Evolutionary conservation across 495 filamentous ascomycete species (phyloP), one percentile per base, ranked within the genome.

Genomic region (Opeltia flavorubescens): DNA sequence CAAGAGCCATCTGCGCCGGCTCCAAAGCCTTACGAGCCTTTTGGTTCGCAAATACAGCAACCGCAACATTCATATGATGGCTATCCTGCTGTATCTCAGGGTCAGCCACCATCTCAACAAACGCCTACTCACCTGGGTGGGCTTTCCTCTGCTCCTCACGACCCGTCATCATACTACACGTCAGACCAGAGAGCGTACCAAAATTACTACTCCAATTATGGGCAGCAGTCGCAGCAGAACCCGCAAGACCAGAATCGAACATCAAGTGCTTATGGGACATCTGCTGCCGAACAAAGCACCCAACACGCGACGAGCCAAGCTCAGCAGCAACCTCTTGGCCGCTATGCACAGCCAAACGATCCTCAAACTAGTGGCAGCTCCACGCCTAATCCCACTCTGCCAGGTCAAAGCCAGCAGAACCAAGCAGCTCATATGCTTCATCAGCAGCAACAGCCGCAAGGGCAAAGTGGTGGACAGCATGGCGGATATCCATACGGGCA

Each of bases 1-100:
- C 74, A 76, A 45, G 82, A 86, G 38, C 59, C 65, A 33, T 58
- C 75, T 34, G 72, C 84, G 11, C 65, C 71, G 15, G 64, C 72
- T 8, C 84, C 86, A 58, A 96, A 96, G 64, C 72, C 80, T 17
- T 95, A 86, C 63, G 89, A 98, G 56, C 73, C 83, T 2, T 98
- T 94, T 63, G 76, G 71, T 43, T 86, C 89, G 55, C 87, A 88
- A 47, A 68, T 73, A 28, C 75, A 81, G 55, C 77, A 80, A 44
- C 69, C 72, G 34, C 85, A 87, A 36, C 74, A 70, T 51, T 72
- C 75, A 8, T 80, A 73, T 49, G 76, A 79, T 36, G 67, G 67
- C 48, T 77, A 77, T 53, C 66, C 69, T 39, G 67, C 68, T 20
- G 51, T 57, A 25, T 54, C 58, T 20, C 64, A 67, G 50, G 62